Base-by-base conservation (phyloP, 805 yeast genomes). In the Lipomyces mesembrius region DNA sequence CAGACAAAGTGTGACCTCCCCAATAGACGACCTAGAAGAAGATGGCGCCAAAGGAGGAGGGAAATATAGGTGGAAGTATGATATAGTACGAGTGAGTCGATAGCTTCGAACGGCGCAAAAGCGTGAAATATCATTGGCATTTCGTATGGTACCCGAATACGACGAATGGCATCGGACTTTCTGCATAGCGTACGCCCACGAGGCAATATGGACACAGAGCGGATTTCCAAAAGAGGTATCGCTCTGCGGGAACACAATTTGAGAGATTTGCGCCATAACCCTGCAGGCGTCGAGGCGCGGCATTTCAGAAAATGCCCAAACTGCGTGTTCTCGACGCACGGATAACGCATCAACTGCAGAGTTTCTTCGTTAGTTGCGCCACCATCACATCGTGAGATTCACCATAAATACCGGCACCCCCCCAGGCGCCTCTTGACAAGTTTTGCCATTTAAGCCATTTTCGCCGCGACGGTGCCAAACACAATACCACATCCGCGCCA, bases 401-500 rank as follows among this genome's bases (percentile, higher is more conserved):
- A 14, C 29, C 55, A 52, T 52, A 52, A 52, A 52, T n/a, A 22
- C 55, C n/a, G 27, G 55, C 29, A 11, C 6, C 29, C 34, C 17
- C 55, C 55, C 29, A 1, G 34, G 11, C 55, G 39, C 39, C 39
- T 37, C 32, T 29, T 9, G 53, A 11, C 27, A 22, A 20, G 29
- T 52, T 52, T 52, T 52, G 55, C 55, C 55, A 12, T 12, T 52
- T 52, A 52, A 52, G 55, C 55, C 55, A 29, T 22, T 52, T 52
- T 52, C 34, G 55, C 55, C 34, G 9, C 55, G 34, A 52, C 34
- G 55, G 29, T 52, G 17, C 55, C 55, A 25, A 52, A 29, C 55
- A 52, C 55, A 52, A 52, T 29, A 52, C 27, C 27, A 52, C 55
- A 52, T 25, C 34, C 55, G 29, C 55, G 34, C 34, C 55, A 52